Percentiles rank a stretch among this genome's conserved stretches.
Conservation (phyloP, 805 yeast genomes). For the Saturnispora mendoncae region DNA sequence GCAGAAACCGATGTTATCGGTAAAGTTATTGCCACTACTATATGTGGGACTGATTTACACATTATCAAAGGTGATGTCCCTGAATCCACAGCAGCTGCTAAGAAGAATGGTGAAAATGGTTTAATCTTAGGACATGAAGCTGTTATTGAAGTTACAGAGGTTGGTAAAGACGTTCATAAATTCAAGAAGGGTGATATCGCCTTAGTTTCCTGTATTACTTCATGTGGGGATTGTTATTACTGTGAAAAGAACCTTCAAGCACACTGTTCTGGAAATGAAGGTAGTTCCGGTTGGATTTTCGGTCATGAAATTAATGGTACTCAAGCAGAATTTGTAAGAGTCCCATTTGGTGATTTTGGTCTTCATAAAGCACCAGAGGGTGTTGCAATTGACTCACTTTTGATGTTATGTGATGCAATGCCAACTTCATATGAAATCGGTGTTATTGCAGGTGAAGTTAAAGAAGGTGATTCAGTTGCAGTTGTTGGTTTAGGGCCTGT, state of each 20-base stretch:
- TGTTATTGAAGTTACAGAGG: conserved; percentile 41
- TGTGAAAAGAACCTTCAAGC: conserved; percentile 48
- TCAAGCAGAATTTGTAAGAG: conserved; percentile 51
- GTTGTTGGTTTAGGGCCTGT: conserved; percentile 65
- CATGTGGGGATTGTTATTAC: conserved; percentile 53
- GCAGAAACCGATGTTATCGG: conserved; percentile 49
- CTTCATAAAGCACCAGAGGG: conserved; percentile 28
- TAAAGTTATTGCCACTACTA: conserved; percentile 48
- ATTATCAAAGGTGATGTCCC: conserved; percentile 55
- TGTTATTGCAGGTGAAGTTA: conserved; percentile 44
- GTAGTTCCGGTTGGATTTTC: conserved; percentile 36
- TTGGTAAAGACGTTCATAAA: conserved; percentile 40
- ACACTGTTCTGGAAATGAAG: conserved; percentile 39
- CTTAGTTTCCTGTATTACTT: conserved; percentile 56
- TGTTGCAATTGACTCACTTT: conserved; percentile 37
- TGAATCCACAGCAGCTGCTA: conserved; percentile 34
- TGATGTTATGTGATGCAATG: conserved; percentile 55
- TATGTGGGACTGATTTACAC: conserved; percentile 59
- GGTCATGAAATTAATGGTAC: conserved; percentile 61
- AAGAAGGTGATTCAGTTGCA: conserved; percentile 49
- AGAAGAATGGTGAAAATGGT: conserved; percentile 18
- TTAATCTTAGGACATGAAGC: conserved; percentile 55
- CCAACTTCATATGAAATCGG: conserved; percentile 66
- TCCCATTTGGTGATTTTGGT: conserved; percentile 41
- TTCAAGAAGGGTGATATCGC: conserved; percentile 51